Conservation (phyloP, 257 asterid species). For the Anisodus tanguticus region DNA sequence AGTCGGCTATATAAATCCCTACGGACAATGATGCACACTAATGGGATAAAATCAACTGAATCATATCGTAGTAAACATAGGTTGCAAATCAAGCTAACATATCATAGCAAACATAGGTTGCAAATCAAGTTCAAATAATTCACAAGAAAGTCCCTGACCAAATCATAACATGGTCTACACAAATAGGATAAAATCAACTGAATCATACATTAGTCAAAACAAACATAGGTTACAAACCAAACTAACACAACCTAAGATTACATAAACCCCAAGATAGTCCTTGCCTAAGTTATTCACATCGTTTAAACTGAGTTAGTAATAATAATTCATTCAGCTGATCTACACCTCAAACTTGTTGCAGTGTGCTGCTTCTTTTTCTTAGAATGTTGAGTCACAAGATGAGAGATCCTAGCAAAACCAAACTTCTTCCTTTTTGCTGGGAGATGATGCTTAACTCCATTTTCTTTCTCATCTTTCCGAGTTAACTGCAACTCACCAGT, state of each 20-base stretch:
- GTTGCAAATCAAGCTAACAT: neutral
- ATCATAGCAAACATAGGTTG: neutral
- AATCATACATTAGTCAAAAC: slow-evolving; percentile 22
- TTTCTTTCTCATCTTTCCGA: slow-evolving; percentile 53
- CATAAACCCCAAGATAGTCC: neutral
- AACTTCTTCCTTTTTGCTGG: slow-evolving; percentile 83
- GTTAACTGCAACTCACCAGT: slow-evolving; percentile 33
- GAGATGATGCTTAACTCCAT: slow-evolving; percentile 41
- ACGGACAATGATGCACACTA: neutral
- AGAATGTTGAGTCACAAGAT: slow-evolving; percentile 70
- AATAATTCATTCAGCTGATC: slow-evolving; percentile 27
- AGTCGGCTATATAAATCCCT: neutral
- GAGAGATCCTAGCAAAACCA: slow-evolving; percentile 70
- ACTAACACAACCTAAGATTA: neutral
- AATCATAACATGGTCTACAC: neutral
- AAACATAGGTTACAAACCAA: neutral
- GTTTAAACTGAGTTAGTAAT: slow-evolving; percentile 5
- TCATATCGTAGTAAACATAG: neutral
- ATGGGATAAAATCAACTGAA: slow-evolving; percentile 16
- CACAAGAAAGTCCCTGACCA: neutral
- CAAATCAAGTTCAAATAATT: neutral
- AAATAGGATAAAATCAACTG: slow-evolving; percentile 5
- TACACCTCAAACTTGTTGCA: slow-evolving; percentile 35
- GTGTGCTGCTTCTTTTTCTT: slow-evolving; percentile 65
- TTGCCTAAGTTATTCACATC: neutral